These are phyloP conservation scores for Penicillium cosmopolitanum DNA, from an alignment of 495 filamentous ascomycete species.

Conservation along the genomic window DNA sequence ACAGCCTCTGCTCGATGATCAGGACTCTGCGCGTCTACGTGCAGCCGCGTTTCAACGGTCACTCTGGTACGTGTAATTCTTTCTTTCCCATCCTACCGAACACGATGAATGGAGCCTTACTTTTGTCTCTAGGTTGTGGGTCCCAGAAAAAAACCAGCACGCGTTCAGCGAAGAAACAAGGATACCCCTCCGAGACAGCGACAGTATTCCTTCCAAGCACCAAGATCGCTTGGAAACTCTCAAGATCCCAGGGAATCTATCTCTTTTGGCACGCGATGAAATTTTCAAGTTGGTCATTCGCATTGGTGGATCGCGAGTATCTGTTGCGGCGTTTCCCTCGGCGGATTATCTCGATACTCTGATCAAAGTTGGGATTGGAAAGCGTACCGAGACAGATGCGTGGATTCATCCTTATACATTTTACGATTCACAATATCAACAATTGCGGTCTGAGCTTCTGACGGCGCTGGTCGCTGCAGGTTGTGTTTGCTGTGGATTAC, in stretches of 20 bases:
- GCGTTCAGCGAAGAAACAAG: conserved; percentile 29
- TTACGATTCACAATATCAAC: conserved; percentile 44
- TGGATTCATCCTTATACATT: conserved; percentile 63
- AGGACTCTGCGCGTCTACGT: conserved; percentile 23
- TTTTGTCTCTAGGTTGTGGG: conserved; percentile 25
- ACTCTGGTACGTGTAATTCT: conserved; percentile 22
- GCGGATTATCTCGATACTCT: conserved; percentile 57
- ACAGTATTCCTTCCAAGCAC: conserved; percentile 27
- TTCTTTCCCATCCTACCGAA: not conserved
- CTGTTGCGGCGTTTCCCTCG: conserved; percentile 60
- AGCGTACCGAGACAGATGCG: conserved; percentile 51
- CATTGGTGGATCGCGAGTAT: conserved; percentile 40
- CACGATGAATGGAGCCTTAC: not conserved
- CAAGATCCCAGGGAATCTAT: conserved; percentile 28
- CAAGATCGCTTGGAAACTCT: conserved; percentile 23
- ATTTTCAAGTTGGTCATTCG: conserved; percentile 30
- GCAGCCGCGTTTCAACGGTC: conserved; percentile 32
- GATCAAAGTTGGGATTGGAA: conserved; percentile 62
- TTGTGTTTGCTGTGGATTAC: conserved; percentile 54
- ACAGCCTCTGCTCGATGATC: conserved; percentile 14
- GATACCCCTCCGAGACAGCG: conserved; percentile 29
- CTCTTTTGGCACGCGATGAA: conserved; percentile 25
- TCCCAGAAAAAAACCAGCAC: conserved; percentile 34
- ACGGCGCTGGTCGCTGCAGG: conserved; percentile 57
- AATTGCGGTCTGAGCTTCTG: conserved; percentile 55